phyloP scores from a whole-genome alignment of 805 yeast genomes.

The Candida silvicultrix region DNA sequence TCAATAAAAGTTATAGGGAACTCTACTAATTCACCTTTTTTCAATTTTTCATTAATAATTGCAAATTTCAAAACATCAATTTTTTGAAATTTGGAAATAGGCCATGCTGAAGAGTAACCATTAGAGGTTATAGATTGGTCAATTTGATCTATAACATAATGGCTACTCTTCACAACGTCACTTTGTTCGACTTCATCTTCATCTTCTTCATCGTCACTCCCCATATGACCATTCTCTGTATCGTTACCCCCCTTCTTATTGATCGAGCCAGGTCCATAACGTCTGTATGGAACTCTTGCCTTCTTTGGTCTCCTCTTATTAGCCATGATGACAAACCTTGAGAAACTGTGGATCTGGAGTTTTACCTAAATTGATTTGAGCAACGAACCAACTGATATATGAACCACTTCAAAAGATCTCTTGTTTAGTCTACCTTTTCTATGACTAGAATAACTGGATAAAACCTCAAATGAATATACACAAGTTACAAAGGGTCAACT shows the following conservation, averaged over 20 bases:
- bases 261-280: conserved; percentile 49
- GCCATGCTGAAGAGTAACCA: conserved; percentile 33
- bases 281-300: conserved; percentile 70
- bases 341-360: not conserved
- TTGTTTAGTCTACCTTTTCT: no score
- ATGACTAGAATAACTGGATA: no score
- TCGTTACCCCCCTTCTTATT: conserved; percentile 34
- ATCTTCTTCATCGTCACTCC: conserved; percentile 22
- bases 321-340: conserved; percentile 44
- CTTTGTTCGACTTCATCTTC: conserved; percentile 22
- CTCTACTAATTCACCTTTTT: conserved; percentile 8
- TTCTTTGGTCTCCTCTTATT: conserved; percentile 86
- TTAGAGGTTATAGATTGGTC: not conserved
- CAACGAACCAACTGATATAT: no score
- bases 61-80: conserved; percentile 35
- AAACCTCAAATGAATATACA: no score
- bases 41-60: conserved; percentile 21
- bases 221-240: conserved; percentile 20
- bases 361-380: no score
- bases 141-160: conserved; percentile 1
- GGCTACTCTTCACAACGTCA: conserved; percentile 9
- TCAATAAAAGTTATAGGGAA: conserved; percentile 5
- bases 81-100: conserved; percentile 43
- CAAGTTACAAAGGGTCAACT: no score
- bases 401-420: not conserved